Percentiles rank a stretch among this genome's conserved stretches.
Conservation (phyloP, 805 yeast species). For the Komagataella mondaviorum region DNA sequence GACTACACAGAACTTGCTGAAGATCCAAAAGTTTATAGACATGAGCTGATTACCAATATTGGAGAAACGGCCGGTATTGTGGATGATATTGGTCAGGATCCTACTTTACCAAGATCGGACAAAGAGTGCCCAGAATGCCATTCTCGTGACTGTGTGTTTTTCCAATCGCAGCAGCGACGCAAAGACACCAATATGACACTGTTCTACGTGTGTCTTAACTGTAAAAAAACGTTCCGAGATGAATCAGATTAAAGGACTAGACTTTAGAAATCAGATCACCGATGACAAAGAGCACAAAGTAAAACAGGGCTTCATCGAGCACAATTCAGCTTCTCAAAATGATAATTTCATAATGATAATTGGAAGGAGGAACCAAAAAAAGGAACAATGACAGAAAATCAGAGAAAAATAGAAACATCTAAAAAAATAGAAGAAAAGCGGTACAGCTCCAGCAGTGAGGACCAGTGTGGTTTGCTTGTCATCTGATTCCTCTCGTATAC, state of each 20-base stretch:
- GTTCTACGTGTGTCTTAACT: conserved; percentile 82
- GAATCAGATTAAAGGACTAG: neutral
- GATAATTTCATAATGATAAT: too few species aligned
- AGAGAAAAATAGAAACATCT: too few species aligned
- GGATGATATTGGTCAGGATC: conserved; percentile 90
- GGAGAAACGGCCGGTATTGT: conserved; percentile 97
- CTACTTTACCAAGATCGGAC: conserved; percentile 94
- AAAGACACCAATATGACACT: conserved; percentile 92
- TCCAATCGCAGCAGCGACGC: conserved; percentile 91
- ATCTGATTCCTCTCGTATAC: too few species aligned
- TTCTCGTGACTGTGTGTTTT: conserved; percentile 84
- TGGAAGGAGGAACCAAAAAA: too few species aligned
- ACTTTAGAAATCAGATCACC: neutral
- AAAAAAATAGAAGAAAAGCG: too few species aligned
- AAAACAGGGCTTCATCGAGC: too few species aligned
- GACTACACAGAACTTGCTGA: conserved; percentile 87
- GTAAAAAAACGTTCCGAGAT: conserved; percentile 57
- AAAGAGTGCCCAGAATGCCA: conserved; percentile 87
- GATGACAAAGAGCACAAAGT: neutral
- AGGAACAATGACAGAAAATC: too few species aligned
- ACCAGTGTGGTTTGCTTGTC: too few species aligned
- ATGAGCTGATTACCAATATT: conserved; percentile 82
- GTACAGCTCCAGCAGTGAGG: too few species aligned
- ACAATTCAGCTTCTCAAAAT: too few species aligned
- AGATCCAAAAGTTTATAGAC: conserved; percentile 77